phyloP scores from a whole-genome alignment of 164 flowering plant genomes.

The Kalanchoe fedtschenkoi region DNA sequence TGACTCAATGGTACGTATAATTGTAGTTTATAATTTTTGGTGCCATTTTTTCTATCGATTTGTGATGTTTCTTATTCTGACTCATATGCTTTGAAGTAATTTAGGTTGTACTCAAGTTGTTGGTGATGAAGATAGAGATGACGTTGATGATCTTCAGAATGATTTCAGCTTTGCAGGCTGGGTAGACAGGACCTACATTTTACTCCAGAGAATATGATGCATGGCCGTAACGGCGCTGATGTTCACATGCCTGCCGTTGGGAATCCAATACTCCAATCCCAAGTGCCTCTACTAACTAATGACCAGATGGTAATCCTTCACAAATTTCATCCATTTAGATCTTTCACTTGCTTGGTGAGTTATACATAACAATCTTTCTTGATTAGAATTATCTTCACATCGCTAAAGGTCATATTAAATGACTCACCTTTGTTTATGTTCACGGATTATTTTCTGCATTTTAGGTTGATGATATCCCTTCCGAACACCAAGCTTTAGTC shows the following conservation, averaged over 20 bases:
- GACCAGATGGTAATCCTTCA: slow-evolving; percentile 17
- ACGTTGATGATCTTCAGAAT: slow-evolving; percentile 13
- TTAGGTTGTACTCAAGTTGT: slow-evolving; percentile 12
- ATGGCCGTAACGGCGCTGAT: slow-evolving; percentile 10
- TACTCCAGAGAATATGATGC: slow-evolving; percentile 14
- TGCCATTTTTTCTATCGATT: not conserved
- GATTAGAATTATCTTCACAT: not conserved
- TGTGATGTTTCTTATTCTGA: not conserved
- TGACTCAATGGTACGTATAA: slow-evolving; percentile 15
- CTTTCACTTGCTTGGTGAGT: not conserved
- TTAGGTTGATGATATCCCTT: slow-evolving; percentile 46
- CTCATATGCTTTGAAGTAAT: not conserved
- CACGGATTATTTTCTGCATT: slow-evolving; percentile 4
- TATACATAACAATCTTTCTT: not conserved
- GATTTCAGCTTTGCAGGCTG: slow-evolving; percentile 20
- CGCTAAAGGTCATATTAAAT: not conserved
- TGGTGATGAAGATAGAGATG: slow-evolving; percentile 15
- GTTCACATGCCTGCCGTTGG: slow-evolving; percentile 12
- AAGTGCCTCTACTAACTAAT: slow-evolving; percentile 20
- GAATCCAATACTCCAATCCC: slow-evolving; percentile 12
- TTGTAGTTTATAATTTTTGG: not conserved
- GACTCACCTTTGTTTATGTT: not conserved
- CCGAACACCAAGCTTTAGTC: slow-evolving; percentile 45
- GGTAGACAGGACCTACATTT: slow-evolving; percentile 26
- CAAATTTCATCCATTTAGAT: not conserved